A percentile compares a stretch with the other conserved stretches of the same genome.
Conservation (phyloP, 1,284 basidiomycete genomes). For the Sporisorium graminicola region DNA sequence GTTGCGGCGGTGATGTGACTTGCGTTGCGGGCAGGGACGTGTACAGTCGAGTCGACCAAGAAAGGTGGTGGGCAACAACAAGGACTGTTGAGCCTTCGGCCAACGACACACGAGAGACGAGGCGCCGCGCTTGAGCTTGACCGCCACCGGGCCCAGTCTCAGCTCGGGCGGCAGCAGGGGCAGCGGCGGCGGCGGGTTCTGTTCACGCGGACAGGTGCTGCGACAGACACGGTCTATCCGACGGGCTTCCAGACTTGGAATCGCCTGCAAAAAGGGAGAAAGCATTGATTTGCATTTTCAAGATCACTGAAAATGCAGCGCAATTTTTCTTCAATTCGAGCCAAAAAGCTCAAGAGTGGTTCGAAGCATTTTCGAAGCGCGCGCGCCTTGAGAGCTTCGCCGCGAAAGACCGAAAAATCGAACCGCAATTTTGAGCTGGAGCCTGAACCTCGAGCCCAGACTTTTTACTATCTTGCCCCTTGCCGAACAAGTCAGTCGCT, state of each 20-base stretch:
- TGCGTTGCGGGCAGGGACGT: not conserved
- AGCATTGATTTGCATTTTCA: too few relatives aligned
- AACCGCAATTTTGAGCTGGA: too few relatives aligned
- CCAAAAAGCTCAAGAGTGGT: too few relatives aligned
- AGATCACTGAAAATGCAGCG: too few relatives aligned
- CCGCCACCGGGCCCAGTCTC: slow-evolving; percentile 4
- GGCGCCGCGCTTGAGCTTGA: not conserved
- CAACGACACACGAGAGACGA: not conserved
- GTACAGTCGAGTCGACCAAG: not conserved
- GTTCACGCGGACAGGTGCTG: slow-evolving; percentile 5
- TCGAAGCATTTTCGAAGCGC: too few relatives aligned
- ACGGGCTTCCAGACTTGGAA: not conserved
- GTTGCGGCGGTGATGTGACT: not conserved
- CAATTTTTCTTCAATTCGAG: too few relatives aligned
- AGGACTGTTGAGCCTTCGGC: not conserved
- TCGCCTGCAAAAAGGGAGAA: not conserved
- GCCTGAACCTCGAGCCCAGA: too few relatives aligned
- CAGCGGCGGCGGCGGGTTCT: not conserved
- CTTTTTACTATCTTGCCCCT: too few relatives aligned
- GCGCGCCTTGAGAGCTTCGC: too few relatives aligned
- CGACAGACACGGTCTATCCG: not conserved
- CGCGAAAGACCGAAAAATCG: too few relatives aligned
- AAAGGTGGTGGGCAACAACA: not conserved
- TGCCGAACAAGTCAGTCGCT: too few relatives aligned
- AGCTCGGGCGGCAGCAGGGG: too few relatives aligned